phyloP scores from a whole-genome alignment of 106 monocot genomes.

The Agapanthus africanus region DNA sequence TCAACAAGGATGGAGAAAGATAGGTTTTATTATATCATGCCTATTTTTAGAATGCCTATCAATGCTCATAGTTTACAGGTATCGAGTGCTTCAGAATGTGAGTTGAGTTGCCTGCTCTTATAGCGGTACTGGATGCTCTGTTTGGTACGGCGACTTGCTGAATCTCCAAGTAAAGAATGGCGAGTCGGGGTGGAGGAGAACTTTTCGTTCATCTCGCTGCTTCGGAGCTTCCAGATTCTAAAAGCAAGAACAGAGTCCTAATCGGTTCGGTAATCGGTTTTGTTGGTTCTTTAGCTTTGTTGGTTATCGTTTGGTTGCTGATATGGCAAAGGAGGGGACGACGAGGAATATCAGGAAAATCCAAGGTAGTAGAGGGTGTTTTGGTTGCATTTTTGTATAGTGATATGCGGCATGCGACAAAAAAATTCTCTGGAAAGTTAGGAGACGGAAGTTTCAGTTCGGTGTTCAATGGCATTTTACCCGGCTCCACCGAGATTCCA shows the following conservation, averaged over 20 bases:
- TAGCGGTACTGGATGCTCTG: slow-evolving; percentile 8
- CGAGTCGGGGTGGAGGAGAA: slow-evolving; percentile 2
- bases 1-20: slow-evolving; percentile 1
- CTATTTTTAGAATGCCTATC: slow-evolving; percentile 1
- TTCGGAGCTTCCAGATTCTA: slow-evolving; percentile 23
- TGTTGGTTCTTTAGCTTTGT: background rate
- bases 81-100: background rate
- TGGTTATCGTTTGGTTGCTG: too few species aligned
- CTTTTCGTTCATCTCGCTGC: slow-evolving; percentile 30
- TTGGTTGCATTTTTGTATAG: slow-evolving; percentile 9
- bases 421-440: background rate
- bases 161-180: slow-evolving; percentile 19
- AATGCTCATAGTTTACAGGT: background rate
- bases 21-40: slow-evolving; percentile 10
- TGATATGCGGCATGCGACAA: background rate
- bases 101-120: slow-evolving; percentile 24
- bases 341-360: background rate
- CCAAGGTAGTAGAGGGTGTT: slow-evolving; percentile 2
- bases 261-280: background rate
- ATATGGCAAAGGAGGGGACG: too few species aligned
- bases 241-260: background rate
- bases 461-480: background rate
- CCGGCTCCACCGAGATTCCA: background rate
- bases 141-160: slow-evolving; percentile 22
- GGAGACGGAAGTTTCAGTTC: slow-evolving; percentile 6